phyloP scores from a whole-genome alignment of 2,329 filamentous ascomycete genomes.

The Myriosclerotinia curreyana region DNA sequence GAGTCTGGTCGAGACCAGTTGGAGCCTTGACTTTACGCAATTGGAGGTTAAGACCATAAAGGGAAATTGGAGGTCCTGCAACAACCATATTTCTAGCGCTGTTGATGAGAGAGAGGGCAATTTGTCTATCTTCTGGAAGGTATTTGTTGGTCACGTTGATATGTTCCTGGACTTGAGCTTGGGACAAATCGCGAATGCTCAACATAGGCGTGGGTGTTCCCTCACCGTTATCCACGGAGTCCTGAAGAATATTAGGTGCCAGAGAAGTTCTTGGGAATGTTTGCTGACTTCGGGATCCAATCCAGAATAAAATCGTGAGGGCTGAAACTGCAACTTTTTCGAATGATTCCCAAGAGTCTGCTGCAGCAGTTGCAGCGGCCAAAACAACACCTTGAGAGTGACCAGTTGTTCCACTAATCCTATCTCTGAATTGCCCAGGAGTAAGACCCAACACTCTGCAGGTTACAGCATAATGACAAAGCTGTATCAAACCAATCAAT shows the following conservation, averaged over 20 bases:
- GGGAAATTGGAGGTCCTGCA: slow-evolving; percentile 89
- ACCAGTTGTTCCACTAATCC: slow-evolving; percentile 84
- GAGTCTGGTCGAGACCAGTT: slow-evolving; percentile 93
- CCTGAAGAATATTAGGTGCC: slow-evolving; percentile 83
- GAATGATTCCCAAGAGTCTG: slow-evolving; percentile 91
- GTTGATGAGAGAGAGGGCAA: slow-evolving; percentile 92
- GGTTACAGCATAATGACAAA: slow-evolving; percentile 92
- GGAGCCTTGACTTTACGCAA: slow-evolving; percentile 95
- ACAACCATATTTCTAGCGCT: slow-evolving; percentile 97
- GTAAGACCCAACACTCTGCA: slow-evolving; percentile 88
- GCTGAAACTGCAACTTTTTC: slow-evolving; percentile 74
- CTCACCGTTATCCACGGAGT: slow-evolving; percentile 91
- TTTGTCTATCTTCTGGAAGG: slow-evolving; percentile 86
- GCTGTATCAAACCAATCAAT: slow-evolving; percentile 90
- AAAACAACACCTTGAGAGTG: slow-evolving; percentile 97
- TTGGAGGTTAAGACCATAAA: slow-evolving; percentile 93
- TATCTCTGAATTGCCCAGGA: slow-evolving; percentile 81
- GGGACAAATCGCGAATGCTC: slow-evolving; percentile 89
- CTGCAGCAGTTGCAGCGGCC: slow-evolving; percentile 85
- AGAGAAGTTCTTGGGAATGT: slow-evolving; percentile 94
- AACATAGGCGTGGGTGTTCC: slow-evolving; percentile 97
- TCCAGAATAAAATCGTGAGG: slow-evolving; percentile 96
- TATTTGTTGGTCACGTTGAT: slow-evolving; percentile 97
- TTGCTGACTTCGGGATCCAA: slow-evolving; percentile 93
- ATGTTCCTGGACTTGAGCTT: slow-evolving; percentile 87